Percentiles rank a stretch among this genome's conserved stretches.
These are phyloP conservation scores for Nidula niveotomentosa DNA, from an alignment of 1,284 basidiomycete genomes.

Conservation along the genomic window DNA sequence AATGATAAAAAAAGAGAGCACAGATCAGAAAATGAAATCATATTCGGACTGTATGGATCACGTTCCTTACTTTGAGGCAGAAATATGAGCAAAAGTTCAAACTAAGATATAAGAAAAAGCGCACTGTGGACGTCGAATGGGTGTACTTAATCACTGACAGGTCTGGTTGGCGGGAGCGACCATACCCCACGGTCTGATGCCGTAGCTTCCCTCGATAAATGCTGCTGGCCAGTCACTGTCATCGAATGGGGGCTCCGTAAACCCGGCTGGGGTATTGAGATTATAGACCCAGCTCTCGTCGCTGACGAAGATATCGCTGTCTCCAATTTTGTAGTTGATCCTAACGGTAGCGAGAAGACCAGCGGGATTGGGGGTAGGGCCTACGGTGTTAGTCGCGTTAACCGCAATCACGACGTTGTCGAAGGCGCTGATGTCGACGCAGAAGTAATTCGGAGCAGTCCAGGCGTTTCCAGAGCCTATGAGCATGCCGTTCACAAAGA, in stretches of 20 bases:
- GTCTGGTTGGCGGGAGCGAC: slow-evolving; percentile 5
- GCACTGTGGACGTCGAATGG: too few relatives aligned
- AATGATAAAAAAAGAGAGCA: too few relatives aligned
- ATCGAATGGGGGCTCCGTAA: slow-evolving; percentile 19
- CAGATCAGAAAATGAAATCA: too few relatives aligned
- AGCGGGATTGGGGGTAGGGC: slow-evolving; percentile 8
- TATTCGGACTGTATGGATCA: too few relatives aligned
- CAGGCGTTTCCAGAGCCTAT: slow-evolving; percentile 15
- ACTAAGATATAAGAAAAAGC: too few relatives aligned
- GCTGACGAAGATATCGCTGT: slow-evolving; percentile 21
- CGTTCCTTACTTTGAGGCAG: too few relatives aligned
- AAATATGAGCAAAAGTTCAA: too few relatives aligned
- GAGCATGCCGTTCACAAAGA: slow-evolving; percentile 22
- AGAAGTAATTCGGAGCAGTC: slow-evolving; percentile 15
- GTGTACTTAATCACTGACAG: neutral
- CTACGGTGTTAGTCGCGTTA: slow-evolving; percentile 13
- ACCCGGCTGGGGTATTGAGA: slow-evolving; percentile 15
- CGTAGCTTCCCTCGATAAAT: slow-evolving; percentile 15
- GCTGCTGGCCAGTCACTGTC: slow-evolving; percentile 22
- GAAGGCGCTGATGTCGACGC: slow-evolving; percentile 16
- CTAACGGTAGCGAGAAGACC: slow-evolving; percentile 21
- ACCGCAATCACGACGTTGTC: slow-evolving; percentile 25
- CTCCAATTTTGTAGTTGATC: slow-evolving; percentile 23
- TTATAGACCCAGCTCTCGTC: slow-evolving; percentile 22
- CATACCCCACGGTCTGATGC: slow-evolving; percentile 11